Evolutionary conservation across 495 filamentous ascomycete genomes (phyloP).

Genomic region (Lasiosphaeris hirsuta): DNA sequence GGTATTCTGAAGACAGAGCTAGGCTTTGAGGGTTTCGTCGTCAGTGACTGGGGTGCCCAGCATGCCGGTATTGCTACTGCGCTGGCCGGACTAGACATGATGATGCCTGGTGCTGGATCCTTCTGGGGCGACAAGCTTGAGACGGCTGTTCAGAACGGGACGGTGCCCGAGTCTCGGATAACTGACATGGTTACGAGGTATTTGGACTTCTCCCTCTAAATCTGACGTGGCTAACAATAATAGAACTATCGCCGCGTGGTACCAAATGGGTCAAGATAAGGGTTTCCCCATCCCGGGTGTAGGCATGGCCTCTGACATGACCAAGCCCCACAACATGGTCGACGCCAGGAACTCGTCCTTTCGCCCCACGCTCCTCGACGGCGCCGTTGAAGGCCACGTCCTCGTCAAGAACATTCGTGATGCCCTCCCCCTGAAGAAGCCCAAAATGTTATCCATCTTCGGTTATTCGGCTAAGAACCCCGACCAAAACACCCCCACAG

Average conservation of each 20-base stretch:
- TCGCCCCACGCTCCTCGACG: slow-evolving; percentile 40
- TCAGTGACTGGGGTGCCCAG: slow-evolving; percentile 62
- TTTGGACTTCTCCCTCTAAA: background rate
- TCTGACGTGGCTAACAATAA: slow-evolving; percentile 9
- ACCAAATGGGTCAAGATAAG: slow-evolving; percentile 52
- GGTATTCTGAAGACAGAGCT: slow-evolving; percentile 63
- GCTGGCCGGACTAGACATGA: slow-evolving; percentile 59
- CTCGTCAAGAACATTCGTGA: slow-evolving; percentile 59
- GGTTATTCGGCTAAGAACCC: slow-evolving; percentile 50
- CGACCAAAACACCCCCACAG: slow-evolving; percentile 34
- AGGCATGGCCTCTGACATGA: slow-evolving; percentile 50
- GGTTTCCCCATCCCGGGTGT: slow-evolving; percentile 44
- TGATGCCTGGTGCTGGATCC: slow-evolving; percentile 51
- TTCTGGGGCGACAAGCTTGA: slow-evolving; percentile 41
- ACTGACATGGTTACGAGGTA: slow-evolving; percentile 52
- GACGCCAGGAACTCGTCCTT: slow-evolving; percentile 44
- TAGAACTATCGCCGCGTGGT: slow-evolving; percentile 60
- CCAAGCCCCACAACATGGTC: slow-evolving; percentile 49
- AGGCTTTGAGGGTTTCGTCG: slow-evolving; percentile 58
- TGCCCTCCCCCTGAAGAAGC: slow-evolving; percentile 53
- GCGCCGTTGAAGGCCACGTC: slow-evolving; percentile 55
- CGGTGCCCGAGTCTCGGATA: slow-evolving; percentile 46
- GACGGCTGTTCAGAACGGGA: slow-evolving; percentile 45
- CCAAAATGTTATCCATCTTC: slow-evolving; percentile 47
- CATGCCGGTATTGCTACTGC: slow-evolving; percentile 54